Conservation (phyloP, 495 filamentous ascomycete species). For the Chaetomium tenue region DNA sequence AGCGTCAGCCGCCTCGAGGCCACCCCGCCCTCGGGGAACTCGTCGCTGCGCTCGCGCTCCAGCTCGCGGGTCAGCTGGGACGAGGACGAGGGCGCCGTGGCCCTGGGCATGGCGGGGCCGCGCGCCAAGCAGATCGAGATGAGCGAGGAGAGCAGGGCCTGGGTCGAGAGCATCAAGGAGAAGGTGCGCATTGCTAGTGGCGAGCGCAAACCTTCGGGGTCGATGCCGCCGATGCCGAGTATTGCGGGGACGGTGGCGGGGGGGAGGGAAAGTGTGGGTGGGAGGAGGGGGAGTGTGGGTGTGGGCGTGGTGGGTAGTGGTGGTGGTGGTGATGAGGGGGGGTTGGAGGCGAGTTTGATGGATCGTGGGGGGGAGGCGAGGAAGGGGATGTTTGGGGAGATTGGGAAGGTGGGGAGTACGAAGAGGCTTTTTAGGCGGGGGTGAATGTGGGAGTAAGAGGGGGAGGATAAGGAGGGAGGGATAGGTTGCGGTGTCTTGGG, state of each 20-base stretch:
- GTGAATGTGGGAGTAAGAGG: not conserved
- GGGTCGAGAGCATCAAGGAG: slow-evolving; percentile 73
- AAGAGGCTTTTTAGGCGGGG: slow-evolving; percentile 53
- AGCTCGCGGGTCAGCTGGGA: slow-evolving; percentile 38
- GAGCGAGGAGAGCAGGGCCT: slow-evolving; percentile 61
- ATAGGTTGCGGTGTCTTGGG: not conserved
- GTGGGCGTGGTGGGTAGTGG: not conserved
- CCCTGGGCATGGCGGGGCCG: slow-evolving; percentile 63
- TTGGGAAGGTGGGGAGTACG: slow-evolving; percentile 55
- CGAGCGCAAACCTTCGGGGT: slow-evolving; percentile 31
- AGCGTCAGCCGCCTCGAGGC: slow-evolving; percentile 20
- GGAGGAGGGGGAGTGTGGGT: not conserved
- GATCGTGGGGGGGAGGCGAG: slow-evolving; percentile 18
- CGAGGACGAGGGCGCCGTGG: slow-evolving; percentile 49
- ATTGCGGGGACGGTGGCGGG: not conserved
- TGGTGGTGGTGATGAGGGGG: not conserved
- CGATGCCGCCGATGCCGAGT: slow-evolving; percentile 23
- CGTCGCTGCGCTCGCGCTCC: slow-evolving; percentile 29
- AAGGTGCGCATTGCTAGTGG: slow-evolving; percentile 58
- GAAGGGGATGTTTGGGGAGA: slow-evolving; percentile 50
- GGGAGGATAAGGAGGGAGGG: not conserved
- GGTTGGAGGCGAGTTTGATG: slow-evolving; percentile 21
- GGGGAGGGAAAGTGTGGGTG: no score
- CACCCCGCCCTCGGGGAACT: slow-evolving; percentile 36
- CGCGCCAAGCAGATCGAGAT: slow-evolving; percentile 58